These are phyloP conservation scores for Gaeumannomyces tritici DNA, from an alignment of 2,329 filamentous ascomycete genomes.

Conservation along the genomic window DNA sequence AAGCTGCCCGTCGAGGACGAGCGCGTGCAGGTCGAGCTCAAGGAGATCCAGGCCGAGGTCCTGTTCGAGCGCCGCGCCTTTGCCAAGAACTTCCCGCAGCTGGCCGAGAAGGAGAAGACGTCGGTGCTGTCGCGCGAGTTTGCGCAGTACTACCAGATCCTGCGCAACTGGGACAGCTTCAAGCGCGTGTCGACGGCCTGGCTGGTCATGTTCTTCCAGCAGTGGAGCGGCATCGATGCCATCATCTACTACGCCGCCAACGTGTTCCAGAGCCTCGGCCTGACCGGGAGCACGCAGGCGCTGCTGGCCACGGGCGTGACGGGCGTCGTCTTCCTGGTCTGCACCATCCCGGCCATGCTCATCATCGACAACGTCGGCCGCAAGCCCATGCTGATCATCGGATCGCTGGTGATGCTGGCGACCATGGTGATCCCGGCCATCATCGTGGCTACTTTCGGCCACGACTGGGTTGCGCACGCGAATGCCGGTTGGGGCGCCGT, in stretches of 20 bases:
- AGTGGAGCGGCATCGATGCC: conserved; percentile 19
- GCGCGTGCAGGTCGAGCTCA: conserved; percentile 30
- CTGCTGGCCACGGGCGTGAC: conserved; percentile 55
- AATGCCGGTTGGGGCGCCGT: conserved; percentile 62
- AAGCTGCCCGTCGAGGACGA: conserved; percentile 19
- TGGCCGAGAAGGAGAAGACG: conserved; percentile 28
- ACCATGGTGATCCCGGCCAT: background rate
- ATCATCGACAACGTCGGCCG: conserved; percentile 10
- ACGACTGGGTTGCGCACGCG: conserved; percentile 44
- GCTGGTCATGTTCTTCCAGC: conserved; percentile 34
- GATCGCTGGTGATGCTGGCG: background rate
- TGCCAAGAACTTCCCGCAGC: conserved; percentile 31
- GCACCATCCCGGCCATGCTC: conserved; percentile 12
- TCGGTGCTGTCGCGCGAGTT: conserved; percentile 21
- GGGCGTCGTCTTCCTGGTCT: conserved; percentile 39
- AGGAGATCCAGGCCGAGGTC: conserved; percentile 35
- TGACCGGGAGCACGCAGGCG: conserved; percentile 47
- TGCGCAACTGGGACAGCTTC: conserved; percentile 38
- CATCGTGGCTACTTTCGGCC: conserved; percentile 41
- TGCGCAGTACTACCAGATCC: conserved; percentile 37
- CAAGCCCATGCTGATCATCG: conserved; percentile 11
- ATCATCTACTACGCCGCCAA: conserved; percentile 37
- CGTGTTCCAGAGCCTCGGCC: conserved; percentile 54
- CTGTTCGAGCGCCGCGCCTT: conserved; percentile 32
- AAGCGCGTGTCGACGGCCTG: conserved; percentile 29